Percentiles rank a stretch among this genome's conserved stretches.
phyloP scores from a whole-genome alignment of 176 grass and related monocot species.

The Luzula sylvatica region DNA sequence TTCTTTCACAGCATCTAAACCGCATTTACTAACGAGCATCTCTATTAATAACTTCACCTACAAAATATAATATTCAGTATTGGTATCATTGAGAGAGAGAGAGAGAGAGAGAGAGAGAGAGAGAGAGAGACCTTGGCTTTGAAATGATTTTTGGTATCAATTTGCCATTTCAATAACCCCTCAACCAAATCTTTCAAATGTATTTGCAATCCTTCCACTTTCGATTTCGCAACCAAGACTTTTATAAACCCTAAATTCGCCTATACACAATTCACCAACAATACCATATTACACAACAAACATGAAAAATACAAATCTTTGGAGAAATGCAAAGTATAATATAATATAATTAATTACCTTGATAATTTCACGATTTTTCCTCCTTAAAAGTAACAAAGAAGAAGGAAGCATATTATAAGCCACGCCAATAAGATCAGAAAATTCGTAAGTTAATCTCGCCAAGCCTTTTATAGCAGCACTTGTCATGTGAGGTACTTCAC shows the following conservation, averaged over 20 bases:
- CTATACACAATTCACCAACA: constrained; percentile 23
- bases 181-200: constrained; percentile 68
- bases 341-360: constrained; percentile 41
- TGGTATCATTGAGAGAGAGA: no score
- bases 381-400: constrained; percentile 70
- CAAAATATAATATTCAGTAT: no score
- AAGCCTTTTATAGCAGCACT: constrained; percentile 87
- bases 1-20: constrained; percentile 81
- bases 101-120: no score
- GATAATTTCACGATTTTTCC: constrained; percentile 82
- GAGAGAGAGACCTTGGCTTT: constrained; percentile 74
- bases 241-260: constrained; percentile 93
- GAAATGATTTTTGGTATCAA: constrained; percentile 69
- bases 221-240: constrained; percentile 80
- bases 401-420: constrained; percentile 82
- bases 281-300: background rate
- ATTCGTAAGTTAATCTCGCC: constrained; percentile 86
- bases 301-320: constrained; percentile 1
- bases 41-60: constrained; percentile 86
- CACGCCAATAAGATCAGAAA: constrained; percentile 72
- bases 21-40: constrained; percentile 95
- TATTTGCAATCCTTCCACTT: constrained; percentile 57
- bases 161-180: constrained; percentile 62
- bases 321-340: background rate
- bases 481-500: constrained; percentile 69